Evolutionary conservation across 495 filamentous ascomycete species (phyloP).

Genomic region (Pseudomonodictys pantanalensis): DNA sequence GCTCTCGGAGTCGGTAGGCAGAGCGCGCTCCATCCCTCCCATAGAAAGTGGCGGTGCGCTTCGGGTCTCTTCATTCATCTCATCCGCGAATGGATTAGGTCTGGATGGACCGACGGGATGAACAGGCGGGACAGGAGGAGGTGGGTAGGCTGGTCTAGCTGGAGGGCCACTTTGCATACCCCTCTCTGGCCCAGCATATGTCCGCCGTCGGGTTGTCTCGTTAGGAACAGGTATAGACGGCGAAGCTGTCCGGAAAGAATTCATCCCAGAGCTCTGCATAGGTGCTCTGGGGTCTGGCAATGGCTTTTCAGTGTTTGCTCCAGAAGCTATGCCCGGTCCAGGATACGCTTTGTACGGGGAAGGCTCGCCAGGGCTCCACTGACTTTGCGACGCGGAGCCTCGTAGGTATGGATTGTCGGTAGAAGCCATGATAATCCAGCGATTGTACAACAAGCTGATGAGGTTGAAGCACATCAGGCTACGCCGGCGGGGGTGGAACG

Average conservation of each 20-base stretch:
- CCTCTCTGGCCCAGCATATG: background rate
- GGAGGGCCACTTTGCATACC: background rate
- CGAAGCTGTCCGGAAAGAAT: too few species aligned
- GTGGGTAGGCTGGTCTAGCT: background rate
- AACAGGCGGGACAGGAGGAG: background rate
- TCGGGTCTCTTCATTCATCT: background rate
- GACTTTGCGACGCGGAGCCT: background rate
- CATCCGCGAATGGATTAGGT: background rate
- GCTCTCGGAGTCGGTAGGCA: conserved; percentile 1
- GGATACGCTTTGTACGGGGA: background rate
- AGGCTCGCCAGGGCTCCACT: background rate
- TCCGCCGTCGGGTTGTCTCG: too few species aligned
- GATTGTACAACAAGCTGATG: background rate
- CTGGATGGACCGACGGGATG: background rate
- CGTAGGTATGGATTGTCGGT: background rate
- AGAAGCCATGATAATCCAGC: background rate
- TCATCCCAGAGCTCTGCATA: too few species aligned
- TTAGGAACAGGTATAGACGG: too few species aligned
- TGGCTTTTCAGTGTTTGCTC: background rate
- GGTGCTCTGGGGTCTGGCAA: too few species aligned
- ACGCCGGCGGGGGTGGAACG: background rate
- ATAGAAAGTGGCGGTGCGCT: conserved; percentile 1
- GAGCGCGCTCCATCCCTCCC: conserved; percentile 4
- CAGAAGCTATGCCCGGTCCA: background rate
- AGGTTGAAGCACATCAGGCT: background rate